A percentile compares a stretch with the other conserved stretches of the same genome.
Conservation (phyloP, 139 green algal genomes). For the Zygnema cylindricum region DNA sequence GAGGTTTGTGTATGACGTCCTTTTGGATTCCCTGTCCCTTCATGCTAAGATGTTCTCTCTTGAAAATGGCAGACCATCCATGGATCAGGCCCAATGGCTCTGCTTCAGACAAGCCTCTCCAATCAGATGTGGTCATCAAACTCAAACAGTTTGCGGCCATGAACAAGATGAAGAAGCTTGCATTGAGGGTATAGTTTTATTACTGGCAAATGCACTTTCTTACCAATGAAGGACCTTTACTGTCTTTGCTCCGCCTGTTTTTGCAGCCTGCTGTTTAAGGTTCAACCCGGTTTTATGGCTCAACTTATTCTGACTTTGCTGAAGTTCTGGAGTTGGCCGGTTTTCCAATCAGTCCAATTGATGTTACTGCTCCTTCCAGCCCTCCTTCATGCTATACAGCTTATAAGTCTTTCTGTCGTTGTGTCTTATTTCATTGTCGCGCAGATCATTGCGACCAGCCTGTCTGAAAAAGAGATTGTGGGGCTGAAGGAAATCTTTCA, state of each 20-base stretch:
- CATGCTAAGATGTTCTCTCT: too few species aligned
- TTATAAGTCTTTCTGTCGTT: neutral
- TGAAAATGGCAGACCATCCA: constrained; percentile 72
- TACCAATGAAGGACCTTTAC: neutral
- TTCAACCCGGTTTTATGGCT: too few species aligned
- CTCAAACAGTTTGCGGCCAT: constrained; percentile 91
- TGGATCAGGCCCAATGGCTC: constrained; percentile 89
- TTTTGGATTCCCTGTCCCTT: too few species aligned
- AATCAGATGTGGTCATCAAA: constrained; percentile 83
- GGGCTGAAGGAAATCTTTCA: constrained; percentile 72
- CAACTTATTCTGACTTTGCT: too few species aligned
- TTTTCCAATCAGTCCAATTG: too few species aligned
- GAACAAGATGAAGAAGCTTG: constrained; percentile 97
- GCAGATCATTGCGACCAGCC: constrained; percentile 53
- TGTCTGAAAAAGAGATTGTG: constrained; percentile 66
- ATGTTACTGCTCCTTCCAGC: too few species aligned
- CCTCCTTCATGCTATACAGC: too few species aligned
- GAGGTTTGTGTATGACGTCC: too few species aligned
- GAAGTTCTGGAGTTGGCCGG: too few species aligned
- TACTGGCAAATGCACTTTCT: neutral
- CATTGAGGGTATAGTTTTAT: constrained; percentile 71
- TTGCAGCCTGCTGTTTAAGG: neutral
- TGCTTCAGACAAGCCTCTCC: constrained; percentile 76
- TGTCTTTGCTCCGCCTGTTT: neutral
- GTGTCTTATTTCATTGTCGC: neutral